Evolutionary conservation across 352 stramenopile species (phyloP).

Genomic region (Globisporangium paroecandrum): DNA sequence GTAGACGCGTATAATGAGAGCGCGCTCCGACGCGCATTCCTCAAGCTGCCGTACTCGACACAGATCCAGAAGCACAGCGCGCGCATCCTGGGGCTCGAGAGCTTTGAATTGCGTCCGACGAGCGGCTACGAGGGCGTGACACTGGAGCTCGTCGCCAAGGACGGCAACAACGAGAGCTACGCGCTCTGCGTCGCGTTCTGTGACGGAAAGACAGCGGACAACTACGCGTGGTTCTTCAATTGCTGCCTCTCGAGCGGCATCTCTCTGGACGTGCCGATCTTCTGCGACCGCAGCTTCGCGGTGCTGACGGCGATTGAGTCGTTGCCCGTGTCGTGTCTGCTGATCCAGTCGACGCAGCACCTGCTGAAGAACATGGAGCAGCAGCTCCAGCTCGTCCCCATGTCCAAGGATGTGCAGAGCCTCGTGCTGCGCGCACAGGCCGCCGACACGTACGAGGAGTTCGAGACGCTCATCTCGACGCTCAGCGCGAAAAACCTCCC

Average conservation of each 20-base stretch:
- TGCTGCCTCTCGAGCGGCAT: constrained; percentile 34
- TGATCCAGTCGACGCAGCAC: constrained; percentile 41
- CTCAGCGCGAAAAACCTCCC: constrained; percentile 22
- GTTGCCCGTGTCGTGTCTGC: constrained; percentile 28
- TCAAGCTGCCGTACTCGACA: constrained; percentile 42
- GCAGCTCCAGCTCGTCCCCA: constrained; percentile 21
- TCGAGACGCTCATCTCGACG: constrained; percentile 24
- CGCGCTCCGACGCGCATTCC: constrained; percentile 38
- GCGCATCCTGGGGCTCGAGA: constrained; percentile 34
- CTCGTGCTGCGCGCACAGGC: constrained; percentile 30
- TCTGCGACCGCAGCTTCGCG: constrained; percentile 31
- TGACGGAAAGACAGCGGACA: constrained; percentile 28
- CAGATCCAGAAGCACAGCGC: constrained; percentile 31
- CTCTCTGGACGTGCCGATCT: constrained; percentile 35
- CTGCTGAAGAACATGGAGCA: constrained; percentile 29
- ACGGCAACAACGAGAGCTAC: constrained; percentile 46
- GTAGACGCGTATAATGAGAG: constrained; percentile 28
- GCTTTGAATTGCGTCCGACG: constrained; percentile 21
- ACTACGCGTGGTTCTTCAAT: constrained; percentile 44
- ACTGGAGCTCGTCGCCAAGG: constrained; percentile 36
- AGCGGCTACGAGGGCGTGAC: constrained; percentile 31
- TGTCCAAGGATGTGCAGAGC: constrained; percentile 22
- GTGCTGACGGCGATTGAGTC: constrained; percentile 26
- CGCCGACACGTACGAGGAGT: constrained; percentile 34
- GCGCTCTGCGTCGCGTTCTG: constrained; percentile 38